These are phyloP conservation scores for Yamadazyma philogaea DNA, from an alignment of 805 yeast genomes.

Conservation along the genomic window DNA sequence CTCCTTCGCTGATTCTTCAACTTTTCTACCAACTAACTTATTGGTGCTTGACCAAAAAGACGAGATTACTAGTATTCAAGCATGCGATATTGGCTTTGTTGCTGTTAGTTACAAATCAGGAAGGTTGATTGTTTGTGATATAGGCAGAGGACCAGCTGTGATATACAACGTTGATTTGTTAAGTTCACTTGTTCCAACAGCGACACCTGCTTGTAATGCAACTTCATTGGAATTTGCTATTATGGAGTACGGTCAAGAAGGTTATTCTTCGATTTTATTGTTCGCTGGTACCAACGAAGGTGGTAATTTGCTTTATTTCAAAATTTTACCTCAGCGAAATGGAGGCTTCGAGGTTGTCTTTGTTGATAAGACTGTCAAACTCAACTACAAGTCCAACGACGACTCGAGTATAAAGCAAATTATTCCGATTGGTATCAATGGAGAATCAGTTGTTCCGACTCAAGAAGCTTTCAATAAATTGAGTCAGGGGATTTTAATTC, in stretches of 20 bases:
- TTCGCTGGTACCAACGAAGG: constrained; percentile 78
- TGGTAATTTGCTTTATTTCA: constrained; percentile 58
- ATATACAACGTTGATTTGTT: constrained; percentile 43
- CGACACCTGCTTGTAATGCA: constrained; percentile 34
- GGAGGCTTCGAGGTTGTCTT: constrained; percentile 60
- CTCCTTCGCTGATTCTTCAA: constrained; percentile 24
- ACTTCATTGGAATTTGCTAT: constrained; percentile 73
- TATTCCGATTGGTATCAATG: constrained; percentile 58
- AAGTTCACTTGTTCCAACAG: constrained; percentile 28
- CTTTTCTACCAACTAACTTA: constrained; percentile 34
- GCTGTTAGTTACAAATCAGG: constrained; percentile 79
- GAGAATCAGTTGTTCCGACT: constrained; percentile 64
- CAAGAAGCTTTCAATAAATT: constrained; percentile 55
- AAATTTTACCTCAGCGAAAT: constrained; percentile 57
- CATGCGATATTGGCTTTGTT: constrained; percentile 80
- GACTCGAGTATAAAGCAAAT: constrained; percentile 53
- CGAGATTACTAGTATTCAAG: constrained; percentile 55
- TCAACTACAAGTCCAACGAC: constrained; percentile 43
- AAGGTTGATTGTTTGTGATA: constrained; percentile 67
- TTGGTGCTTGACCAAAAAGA: constrained; percentile 35
- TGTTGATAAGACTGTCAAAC: constrained; percentile 39
- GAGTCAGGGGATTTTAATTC: constrained; percentile 56
- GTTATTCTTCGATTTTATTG: constrained; percentile 67
- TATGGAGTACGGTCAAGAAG: constrained; percentile 63
- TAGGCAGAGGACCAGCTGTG: constrained; percentile 69